Evolutionary conservation across 2,329 filamentous ascomycete genomes (phyloP).

Genomic region (Colletotrichum agaves): DNA sequence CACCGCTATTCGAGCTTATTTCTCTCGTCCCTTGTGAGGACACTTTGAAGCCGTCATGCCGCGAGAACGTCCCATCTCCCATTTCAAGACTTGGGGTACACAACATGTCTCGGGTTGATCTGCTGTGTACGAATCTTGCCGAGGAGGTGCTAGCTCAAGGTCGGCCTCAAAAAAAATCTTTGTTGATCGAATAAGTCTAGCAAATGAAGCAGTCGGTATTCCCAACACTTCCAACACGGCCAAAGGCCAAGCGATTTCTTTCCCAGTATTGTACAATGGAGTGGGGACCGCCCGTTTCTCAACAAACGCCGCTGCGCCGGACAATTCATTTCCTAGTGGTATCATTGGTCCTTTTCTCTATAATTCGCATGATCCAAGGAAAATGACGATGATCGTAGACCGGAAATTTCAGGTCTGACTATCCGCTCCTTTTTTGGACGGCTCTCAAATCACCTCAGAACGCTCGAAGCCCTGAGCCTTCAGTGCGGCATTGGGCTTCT

Average conservation of each 20-base stretch:
- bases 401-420: background rate
- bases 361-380: background rate
- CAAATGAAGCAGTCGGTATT: background rate
- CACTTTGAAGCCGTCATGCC: background rate
- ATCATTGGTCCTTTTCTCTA: slow-evolving; percentile 21
- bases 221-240: background rate
- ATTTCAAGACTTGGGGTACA: background rate
- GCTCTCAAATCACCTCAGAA: slow-evolving; percentile 74
- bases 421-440: background rate
- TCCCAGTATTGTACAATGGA: slow-evolving; percentile 29
- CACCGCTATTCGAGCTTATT: background rate
- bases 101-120: background rate
- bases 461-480: slow-evolving; percentile 84
- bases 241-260: background rate
- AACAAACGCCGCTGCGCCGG: slow-evolving; percentile 26
- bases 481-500: slow-evolving; percentile 73
- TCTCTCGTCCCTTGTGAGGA: background rate
- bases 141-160: background rate
- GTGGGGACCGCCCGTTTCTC: slow-evolving; percentile 14
- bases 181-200: background rate
- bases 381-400: background rate
- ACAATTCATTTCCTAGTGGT: slow-evolving; percentile 26
- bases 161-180: background rate
- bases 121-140: background rate
- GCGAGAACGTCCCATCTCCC: background rate